Evolutionary conservation across 192 early-diverging fungal genomes (phyloP).

Genomic region (Coemansia furcata): DNA sequence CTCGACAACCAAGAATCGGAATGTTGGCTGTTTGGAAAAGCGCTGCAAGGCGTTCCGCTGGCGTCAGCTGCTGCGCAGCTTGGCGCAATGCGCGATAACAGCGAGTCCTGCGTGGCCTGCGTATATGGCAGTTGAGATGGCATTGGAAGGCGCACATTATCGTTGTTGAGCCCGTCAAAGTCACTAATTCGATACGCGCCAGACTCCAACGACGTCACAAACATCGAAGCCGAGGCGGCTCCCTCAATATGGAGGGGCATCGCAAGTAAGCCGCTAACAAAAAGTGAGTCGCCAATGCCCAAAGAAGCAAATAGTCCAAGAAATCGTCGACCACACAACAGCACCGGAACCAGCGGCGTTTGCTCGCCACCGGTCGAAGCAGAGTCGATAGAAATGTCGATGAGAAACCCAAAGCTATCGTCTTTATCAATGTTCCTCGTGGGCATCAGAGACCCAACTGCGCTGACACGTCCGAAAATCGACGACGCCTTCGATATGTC

Average conservation of each 20-base stretch:
- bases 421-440: not conserved
- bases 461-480: conserved; percentile 15
- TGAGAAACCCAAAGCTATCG: conserved; percentile 10
- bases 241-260: not conserved
- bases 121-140: conserved; percentile 18
- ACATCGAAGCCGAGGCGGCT: not conserved
- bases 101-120: conserved; percentile 24
- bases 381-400: conserved; percentile 12
- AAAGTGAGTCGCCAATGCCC: conserved; percentile 25
- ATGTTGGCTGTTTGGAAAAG: not conserved
- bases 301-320: conserved; percentile 19
- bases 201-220: conserved; percentile 11
- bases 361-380: not conserved
- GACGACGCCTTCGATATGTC: not conserved
- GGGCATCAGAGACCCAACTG: conserved; percentile 13
- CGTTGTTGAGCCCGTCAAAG: conserved; percentile 24
- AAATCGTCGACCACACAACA: conserved; percentile 15
- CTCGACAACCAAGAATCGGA: not conserved
- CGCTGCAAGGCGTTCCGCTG: not conserved
- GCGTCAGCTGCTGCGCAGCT: not conserved
- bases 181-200: conserved; percentile 20
- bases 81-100: conserved; percentile 22
- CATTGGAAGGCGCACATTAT: conserved; percentile 1
- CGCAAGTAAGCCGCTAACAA: conserved; percentile 15
- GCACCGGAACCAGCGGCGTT: conserved; percentile 1